Base-by-base conservation (phyloP, 2,329 filamentous ascomycete genomes). In the Neocatenulostroma microsporum region DNA sequence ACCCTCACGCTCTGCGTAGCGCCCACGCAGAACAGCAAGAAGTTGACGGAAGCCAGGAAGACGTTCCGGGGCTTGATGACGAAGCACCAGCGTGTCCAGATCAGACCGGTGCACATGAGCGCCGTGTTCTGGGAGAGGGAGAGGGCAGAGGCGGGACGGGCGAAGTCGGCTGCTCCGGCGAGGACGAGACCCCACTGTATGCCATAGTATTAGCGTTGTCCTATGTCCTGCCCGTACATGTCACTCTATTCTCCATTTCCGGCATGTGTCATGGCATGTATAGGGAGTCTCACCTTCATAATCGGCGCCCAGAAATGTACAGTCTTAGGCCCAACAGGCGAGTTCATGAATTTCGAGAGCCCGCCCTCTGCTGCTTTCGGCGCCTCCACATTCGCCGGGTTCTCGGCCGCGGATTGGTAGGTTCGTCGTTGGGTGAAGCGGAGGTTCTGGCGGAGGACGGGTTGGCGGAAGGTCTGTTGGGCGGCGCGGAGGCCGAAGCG, bases 251-350 rank as follows among this genome's bases (percentile, higher is more conserved):
- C 29, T 31, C 29, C 13, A 4, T n/a, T 11, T 13, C 17, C 29
- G n/a, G 37, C 36, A 30, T 30, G 29, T 27, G n/a, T 27, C 19
- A 12, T 23, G n/a, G 21, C 17, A 11, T n/a, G 17, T 18, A 14
- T 7, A 14, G 20, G 26, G 27, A 27, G n/a, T 21, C 55, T 50
- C 67, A 78, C 74, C 71, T 79, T 95, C 87, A 95, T 94, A 50
- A 95, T 80, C 40, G 89, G 89, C 29, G 89, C 88, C 89, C 91
- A 98, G 70, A 98, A 98, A 67, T 98, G 91, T 55, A 98, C 91
- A 45, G 91, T 98, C 80, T 73, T 68, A 35, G 66, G 65, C 6
- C 69, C 69, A 39, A 73, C 60, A 21, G 62, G 61, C 36, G 62
- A 64, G 53, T 69, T 64, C 63, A 61, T 66, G 72, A 93, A 76